Percentiles rank a stretch among this genome's conserved stretches.
Conservation (phyloP, 2,329 filamentous ascomycete genomes). For the Cadophora malorum region DNA sequence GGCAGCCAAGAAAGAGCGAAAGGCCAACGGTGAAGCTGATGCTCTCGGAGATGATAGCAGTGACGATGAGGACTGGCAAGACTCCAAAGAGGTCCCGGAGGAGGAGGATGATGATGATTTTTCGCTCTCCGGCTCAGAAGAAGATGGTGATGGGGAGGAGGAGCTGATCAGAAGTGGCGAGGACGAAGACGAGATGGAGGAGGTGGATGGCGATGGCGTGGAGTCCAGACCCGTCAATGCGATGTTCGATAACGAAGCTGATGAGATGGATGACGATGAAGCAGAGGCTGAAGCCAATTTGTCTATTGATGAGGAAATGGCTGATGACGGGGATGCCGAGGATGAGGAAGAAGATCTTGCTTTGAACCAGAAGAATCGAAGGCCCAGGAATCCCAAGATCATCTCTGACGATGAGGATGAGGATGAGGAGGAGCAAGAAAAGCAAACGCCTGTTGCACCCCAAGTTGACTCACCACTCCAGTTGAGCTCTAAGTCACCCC, state of each 20-base stretch:
- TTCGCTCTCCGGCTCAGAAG: slow-evolving; percentile 49
- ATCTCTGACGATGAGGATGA: slow-evolving; percentile 53
- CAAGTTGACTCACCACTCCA: slow-evolving; percentile 42
- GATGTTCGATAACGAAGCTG: slow-evolving; percentile 45
- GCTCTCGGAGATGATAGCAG: slow-evolving; percentile 56
- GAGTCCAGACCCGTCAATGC: slow-evolving; percentile 41
- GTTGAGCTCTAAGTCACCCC: slow-evolving; percentile 53
- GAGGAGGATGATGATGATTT: slow-evolving; percentile 49
- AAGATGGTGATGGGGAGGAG: slow-evolving; percentile 45
- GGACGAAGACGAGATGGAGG: slow-evolving; percentile 50
- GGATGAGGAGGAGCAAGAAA: slow-evolving; percentile 46
- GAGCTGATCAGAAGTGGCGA: slow-evolving; percentile 49
- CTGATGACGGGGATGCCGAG: slow-evolving; percentile 37
- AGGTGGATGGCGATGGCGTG: slow-evolving; percentile 51
- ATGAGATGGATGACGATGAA: slow-evolving; percentile 50
- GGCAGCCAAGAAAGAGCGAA: slow-evolving; percentile 69
- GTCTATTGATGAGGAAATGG: slow-evolving; percentile 43
- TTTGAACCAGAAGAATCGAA: slow-evolving; percentile 29
- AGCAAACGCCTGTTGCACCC: slow-evolving; percentile 33
- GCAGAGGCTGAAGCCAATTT: slow-evolving; percentile 37
- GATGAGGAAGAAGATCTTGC: slow-evolving; percentile 42
- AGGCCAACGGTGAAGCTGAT: slow-evolving; percentile 51
- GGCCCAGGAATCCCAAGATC: slow-evolving; percentile 40
- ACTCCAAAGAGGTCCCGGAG: slow-evolving; percentile 50
- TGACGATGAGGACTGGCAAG: slow-evolving; percentile 61